Percentiles rank a stretch among this genome's conserved stretches.
These are phyloP conservation scores for Saccharomyces jurei DNA, from an alignment of 805 yeast species.

Conservation along the genomic window DNA sequence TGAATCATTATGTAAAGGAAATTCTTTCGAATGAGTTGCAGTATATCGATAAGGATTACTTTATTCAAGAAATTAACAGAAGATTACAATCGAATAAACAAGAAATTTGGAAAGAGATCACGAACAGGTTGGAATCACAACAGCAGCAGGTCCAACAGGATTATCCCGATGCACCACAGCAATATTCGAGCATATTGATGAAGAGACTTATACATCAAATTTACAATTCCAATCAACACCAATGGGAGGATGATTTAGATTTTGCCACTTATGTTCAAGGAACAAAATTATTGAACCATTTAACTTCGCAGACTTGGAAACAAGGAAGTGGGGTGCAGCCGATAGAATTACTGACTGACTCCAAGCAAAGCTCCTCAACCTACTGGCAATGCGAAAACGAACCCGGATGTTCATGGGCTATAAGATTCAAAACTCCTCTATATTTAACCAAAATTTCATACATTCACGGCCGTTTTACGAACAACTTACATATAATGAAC, in stretches of 20 bases:
- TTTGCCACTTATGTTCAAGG: conserved; percentile 32
- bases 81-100: conserved; percentile 21
- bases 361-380: conserved; percentile 17
- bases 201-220: conserved; percentile 24
- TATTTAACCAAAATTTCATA: conserved; percentile 32
- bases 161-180: conserved; percentile 8
- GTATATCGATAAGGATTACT: conserved; percentile 23
- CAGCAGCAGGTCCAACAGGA: background rate
- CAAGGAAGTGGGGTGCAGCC: conserved; percentile 24
- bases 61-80: conserved; percentile 21
- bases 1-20: conserved; percentile 27
- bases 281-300: conserved; percentile 31
- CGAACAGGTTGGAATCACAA: conserved; percentile 5
- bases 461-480: conserved; percentile 32
- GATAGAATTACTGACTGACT: conserved; percentile 20
- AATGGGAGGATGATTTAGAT: conserved; percentile 31
- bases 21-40: conserved; percentile 26
- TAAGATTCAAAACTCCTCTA: conserved; percentile 34
- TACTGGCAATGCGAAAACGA: conserved; percentile 29
- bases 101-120: conserved; percentile 24
- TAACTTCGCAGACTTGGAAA: conserved; percentile 30
- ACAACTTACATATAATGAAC: conserved; percentile 32
- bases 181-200: conserved; percentile 22
- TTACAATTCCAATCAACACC: conserved; percentile 28
- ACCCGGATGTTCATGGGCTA: conserved; percentile 28